Base-by-base conservation (phyloP, 2,329 filamentous ascomycete species). In the Ophiostoma piceae region DNA sequence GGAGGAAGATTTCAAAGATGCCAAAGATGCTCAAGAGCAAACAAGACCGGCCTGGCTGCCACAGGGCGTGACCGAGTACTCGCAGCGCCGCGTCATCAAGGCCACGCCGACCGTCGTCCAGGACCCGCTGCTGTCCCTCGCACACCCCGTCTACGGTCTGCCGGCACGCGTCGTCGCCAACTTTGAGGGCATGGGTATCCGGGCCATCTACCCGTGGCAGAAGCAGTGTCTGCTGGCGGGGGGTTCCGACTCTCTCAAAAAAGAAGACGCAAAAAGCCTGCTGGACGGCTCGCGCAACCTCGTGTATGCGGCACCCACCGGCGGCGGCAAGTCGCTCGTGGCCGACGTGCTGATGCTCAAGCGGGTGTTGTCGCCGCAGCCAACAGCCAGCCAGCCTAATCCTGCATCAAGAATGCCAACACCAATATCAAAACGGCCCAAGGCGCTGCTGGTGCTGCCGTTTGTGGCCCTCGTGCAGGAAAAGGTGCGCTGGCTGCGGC, bases 391-490 rank as follows among this genome's bases (percentile, higher is more conserved):
- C 35, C 8, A 22, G 12, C 9, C 39, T 3, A 41, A 41, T 1
- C 39, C 11, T 41, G 12, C 9, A 3, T 41, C 39, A 12, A 41
- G 2, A 14, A 12, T 41, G 35, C 35, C 35, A 41, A 1, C 39
- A 41, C 9, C 11, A 2, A 1, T 14, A 37, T 16, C n/a, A 54
- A 32, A 39, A 9, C 72, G 70, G 1, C 71, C 87, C 70, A 93
- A 92, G 73, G 90, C 89, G 2, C 83, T 94, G 14, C 79, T 93
- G 22, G 87, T 93, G 26, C 82, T 93, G 22, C 91, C 91, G 0
- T 94, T 92, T 78, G 90, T 93, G 73, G 90, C 91, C 22, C 83
- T 94, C 2, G 91, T 94, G 0, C 90, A 93, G 76, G 91, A 94
- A 77, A 93, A 93, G 77, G 84, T 92, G 41, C 86, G 87, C 69